Evolutionary conservation across 108 stramenopile genomes (phyloP).

Genomic region (Cylindrotheca fusiformis): DNA sequence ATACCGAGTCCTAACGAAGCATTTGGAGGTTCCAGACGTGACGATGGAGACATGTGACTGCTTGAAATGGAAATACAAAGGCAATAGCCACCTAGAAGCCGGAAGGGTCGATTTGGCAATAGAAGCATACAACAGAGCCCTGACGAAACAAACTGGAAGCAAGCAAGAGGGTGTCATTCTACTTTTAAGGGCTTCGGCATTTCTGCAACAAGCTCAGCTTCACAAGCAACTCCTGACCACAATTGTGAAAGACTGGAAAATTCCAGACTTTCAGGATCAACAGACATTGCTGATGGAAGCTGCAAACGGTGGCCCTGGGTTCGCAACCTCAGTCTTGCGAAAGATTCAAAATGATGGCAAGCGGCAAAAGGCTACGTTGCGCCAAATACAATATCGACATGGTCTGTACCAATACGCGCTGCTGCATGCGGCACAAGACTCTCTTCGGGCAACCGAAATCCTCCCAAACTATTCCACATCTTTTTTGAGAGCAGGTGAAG

Average conservation of each 20-base stretch:
- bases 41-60: slow-evolving; percentile 61
- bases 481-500: slow-evolving; percentile 68
- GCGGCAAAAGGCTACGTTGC: slow-evolving; percentile 49
- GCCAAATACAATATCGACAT: slow-evolving; percentile 65
- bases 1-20: slow-evolving; percentile 71
- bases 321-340: slow-evolving; percentile 44
- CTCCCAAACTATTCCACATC: slow-evolving; percentile 49
- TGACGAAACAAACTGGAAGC: slow-evolving; percentile 24
- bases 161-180: slow-evolving; percentile 57
- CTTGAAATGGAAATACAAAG: slow-evolving; percentile 71
- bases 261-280: slow-evolving; percentile 40
- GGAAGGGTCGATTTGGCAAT: slow-evolving; percentile 59
- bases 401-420: slow-evolving; percentile 79
- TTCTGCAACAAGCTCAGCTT: slow-evolving; percentile 49
- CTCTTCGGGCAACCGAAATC: slow-evolving; percentile 65
- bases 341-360: slow-evolving; percentile 41
- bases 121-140: slow-evolving; percentile 58
- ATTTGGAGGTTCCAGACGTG: slow-evolving; percentile 52
- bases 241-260: slow-evolving; percentile 41
- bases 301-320: slow-evolving; percentile 7
- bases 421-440: slow-evolving; percentile 69
- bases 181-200: slow-evolving; percentile 65
- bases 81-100: slow-evolving; percentile 66
- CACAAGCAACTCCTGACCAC: slow-evolving; percentile 47
- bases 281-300: slow-evolving; percentile 52